Conservation (phyloP, 306 rosid genomes). For the Dryas octopetala region DNA sequence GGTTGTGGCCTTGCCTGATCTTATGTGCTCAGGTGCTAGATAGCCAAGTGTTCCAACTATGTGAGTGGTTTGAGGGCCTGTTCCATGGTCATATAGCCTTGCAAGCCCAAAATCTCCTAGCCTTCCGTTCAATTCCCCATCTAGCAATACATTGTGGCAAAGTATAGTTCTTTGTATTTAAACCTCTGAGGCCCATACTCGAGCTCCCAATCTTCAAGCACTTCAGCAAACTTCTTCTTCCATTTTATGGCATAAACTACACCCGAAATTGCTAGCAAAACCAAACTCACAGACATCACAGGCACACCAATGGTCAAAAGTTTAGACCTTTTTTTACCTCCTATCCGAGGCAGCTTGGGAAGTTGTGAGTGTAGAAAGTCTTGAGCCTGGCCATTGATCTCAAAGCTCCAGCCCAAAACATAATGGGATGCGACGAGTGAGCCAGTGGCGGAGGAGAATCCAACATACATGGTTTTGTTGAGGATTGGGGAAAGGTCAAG, state of each 20-base stretch:
- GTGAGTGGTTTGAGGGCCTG: background rate
- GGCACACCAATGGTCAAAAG: too few species aligned
- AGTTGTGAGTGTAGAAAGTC: too few species aligned
- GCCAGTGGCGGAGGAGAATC: too few species aligned
- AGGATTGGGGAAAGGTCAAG: too few species aligned
- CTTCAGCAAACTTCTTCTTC: constrained; percentile 7
- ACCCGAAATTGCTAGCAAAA: background rate
- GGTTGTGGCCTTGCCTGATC: background rate
- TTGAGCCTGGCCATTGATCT: too few species aligned
- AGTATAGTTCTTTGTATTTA: constrained; percentile 13
- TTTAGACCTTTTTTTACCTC: too few species aligned
- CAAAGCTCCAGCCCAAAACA: too few species aligned
- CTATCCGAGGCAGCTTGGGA: too few species aligned
- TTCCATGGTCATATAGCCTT: background rate
- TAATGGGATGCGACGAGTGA: too few species aligned
- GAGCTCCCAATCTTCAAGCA: background rate
- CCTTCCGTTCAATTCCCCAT: background rate
- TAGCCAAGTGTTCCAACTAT: constrained; percentile 5
- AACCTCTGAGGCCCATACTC: constrained; percentile 19
- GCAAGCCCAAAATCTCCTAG: background rate
- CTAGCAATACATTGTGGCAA: background rate
- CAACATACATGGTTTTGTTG: too few species aligned
- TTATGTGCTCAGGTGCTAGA: background rate
- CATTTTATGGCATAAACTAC: background rate
- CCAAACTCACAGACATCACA: background rate